A percentile compares a stretch with the other conserved stretches of the same genome.
Evolutionary conservation across 768 basidiomycete genomes (phyloP).

Genomic region (Xerocomellus intermedius): DNA sequence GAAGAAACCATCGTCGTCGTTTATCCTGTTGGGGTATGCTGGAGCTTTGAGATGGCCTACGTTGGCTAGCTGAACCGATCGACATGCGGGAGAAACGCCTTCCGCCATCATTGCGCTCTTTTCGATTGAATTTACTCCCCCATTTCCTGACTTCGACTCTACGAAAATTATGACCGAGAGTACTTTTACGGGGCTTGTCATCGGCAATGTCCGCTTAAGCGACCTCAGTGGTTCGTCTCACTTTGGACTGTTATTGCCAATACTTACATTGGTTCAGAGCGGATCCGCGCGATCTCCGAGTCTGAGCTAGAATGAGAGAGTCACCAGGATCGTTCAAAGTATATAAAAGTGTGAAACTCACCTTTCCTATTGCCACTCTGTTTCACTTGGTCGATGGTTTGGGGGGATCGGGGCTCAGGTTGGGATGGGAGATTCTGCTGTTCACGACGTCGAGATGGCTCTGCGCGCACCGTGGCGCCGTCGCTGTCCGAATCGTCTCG

Average conservation of each 20-base stretch:
- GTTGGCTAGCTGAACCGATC: conserved; percentile 10
- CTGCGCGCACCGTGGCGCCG: conserved; percentile 11
- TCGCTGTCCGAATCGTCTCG: conserved; percentile 14
- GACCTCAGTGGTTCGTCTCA: not conserved
- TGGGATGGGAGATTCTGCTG: not conserved
- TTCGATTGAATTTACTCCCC: conserved; percentile 7
- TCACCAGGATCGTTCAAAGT: not conserved
- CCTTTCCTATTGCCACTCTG: conserved; percentile 6
- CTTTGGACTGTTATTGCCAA: not conserved
- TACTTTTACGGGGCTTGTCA: conserved; percentile 6
- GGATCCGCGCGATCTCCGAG: conserved; percentile 1
- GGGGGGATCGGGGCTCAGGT: not conserved
- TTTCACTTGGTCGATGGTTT: not conserved
- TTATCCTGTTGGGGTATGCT: not conserved
- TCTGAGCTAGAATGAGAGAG: conserved; percentile 6
- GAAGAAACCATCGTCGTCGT: conserved; percentile 18
- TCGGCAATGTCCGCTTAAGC: conserved; percentile 9
- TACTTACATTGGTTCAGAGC: conserved; percentile 15
- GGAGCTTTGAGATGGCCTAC: not conserved
- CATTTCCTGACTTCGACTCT: not conserved
- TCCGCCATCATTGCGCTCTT: not conserved
- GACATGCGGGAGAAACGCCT: conserved; percentile 22
- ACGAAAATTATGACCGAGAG: not conserved
- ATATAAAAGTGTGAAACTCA: not conserved
- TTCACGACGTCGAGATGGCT: conserved; percentile 1